Evolutionary conservation across 495 filamentous ascomycete species (phyloP), one percentile per base, ranked within the genome.

Genomic region (Aspergillus steynii): DNA sequence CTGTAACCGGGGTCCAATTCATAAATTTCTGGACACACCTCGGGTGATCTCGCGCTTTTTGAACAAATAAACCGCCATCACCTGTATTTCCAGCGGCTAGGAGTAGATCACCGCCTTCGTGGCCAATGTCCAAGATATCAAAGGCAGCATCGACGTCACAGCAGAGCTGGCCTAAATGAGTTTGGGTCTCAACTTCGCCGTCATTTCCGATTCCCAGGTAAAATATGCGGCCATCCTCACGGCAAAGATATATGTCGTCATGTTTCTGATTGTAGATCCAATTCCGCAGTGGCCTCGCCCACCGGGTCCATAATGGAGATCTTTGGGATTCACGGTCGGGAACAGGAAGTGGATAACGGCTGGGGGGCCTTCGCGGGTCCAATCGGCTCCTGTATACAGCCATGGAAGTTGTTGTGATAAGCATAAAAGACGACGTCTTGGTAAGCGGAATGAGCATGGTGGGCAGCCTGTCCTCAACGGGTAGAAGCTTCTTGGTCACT

Each of bases 1-100:
- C 92, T 25, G 85, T 82, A 27, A 88, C 82, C 1, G 95, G 92
- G 0, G 91, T 84, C 93, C 93, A 97, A 68, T 93, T 97, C 32
- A 87, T 82, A 49, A 91, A 84, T n/a, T 77, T 79, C 56, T 86
- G 82, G 31, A 85, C 69, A 71, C 74, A 80, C 64, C 79, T 74
- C 26, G 80, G 79, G 45, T 78, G 71, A 47, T 80, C 71, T 54
- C 82, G 69, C 46, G 75, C 75, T 71, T 85, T 76, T 71, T 90
- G 87, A 63, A 85, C 76, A 79, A 89, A 96, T 10, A 93, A 80
- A 0, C 88, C 87, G 6, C 94, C 95, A 63, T 87, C 81, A n/a
- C 92, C 89, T 51, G 86, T 87, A 56, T 89, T 87, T n/a, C 95
- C 92, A 15, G 88, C 90, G 5, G 90, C 84, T 25, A 96, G 76